Percentiles rank a stretch among this genome's conserved stretches.
These are phyloP conservation scores for Lepraria neglecta DNA, from an alignment of 495 filamentous ascomycete species.

Conservation along the genomic window DNA sequence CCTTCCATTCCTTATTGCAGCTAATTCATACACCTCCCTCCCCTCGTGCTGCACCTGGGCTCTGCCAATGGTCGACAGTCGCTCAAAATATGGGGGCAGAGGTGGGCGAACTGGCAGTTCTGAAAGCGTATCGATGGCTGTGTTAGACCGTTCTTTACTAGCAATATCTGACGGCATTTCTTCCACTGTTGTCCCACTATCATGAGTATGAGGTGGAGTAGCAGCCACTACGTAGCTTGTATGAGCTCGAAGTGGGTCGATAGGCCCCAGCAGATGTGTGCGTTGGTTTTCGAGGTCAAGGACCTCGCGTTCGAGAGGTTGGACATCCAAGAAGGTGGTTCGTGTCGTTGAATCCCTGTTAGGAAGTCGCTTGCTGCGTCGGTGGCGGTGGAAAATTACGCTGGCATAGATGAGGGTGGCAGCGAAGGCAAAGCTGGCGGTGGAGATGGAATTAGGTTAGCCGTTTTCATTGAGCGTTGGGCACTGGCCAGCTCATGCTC, in stretches of 20 bases:
- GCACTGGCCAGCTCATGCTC: no score
- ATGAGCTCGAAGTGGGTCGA: not conserved
- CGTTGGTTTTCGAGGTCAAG: not conserved
- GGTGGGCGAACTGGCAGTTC: not conserved
- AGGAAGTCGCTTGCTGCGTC: not conserved
- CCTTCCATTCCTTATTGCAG: conserved; percentile 6
- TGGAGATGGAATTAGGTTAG: not conserved
- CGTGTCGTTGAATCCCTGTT: not conserved
- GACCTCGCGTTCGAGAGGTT: not conserved
- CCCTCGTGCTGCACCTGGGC: not conserved
- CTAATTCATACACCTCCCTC: not conserved
- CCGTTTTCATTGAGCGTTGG: not conserved
- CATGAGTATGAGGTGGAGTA: not conserved
- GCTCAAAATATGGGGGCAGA: not conserved
- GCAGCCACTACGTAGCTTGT: not conserved
- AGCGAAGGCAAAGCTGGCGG: not conserved
- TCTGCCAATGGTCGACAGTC: not conserved
- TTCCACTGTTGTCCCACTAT: not conserved
- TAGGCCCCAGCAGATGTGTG: not conserved
- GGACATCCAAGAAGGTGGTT: not conserved
- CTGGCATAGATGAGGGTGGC: conserved; percentile 14
- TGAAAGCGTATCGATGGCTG: not conserved
- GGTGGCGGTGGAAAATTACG: conserved; percentile 1
- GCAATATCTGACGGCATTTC: not conserved
- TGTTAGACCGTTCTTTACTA: not conserved